A percentile compares a stretch with the other conserved stretches of the same genome.
phyloP scores from a whole-genome alignment of 768 basidiomycete genomes.

The Phlebiopsis flavidoalba region DNA sequence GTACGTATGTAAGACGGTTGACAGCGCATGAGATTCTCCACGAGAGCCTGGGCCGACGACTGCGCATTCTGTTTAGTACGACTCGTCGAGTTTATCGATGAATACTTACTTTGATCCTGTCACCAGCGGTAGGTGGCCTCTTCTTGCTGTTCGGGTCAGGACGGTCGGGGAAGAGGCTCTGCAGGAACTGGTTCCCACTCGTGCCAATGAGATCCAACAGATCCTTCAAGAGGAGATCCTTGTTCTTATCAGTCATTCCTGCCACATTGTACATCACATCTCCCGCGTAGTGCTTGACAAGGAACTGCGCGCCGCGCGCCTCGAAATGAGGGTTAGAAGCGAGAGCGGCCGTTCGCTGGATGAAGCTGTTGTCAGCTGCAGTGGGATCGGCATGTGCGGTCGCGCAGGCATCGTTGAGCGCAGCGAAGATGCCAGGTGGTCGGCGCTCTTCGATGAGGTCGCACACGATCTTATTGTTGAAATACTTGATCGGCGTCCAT shows the following conservation, averaged over 20 bases:
- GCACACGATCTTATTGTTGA: slow-evolving; percentile 97
- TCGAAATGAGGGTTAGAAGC: slow-evolving; percentile 92
- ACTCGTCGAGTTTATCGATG: neutral
- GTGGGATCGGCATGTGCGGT: slow-evolving; percentile 96
- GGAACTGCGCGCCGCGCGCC: slow-evolving; percentile 87
- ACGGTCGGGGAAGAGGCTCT: slow-evolving; percentile 86
- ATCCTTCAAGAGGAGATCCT: slow-evolving; percentile 94
- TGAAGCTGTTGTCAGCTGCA: slow-evolving; percentile 95
- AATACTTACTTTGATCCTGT: slow-evolving; percentile 82
- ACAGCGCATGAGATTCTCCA: slow-evolving; percentile 96
- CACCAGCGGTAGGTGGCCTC: slow-evolving; percentile 94
- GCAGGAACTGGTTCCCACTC: slow-evolving; percentile 82
- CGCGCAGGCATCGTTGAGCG: slow-evolving; percentile 97
- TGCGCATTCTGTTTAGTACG: slow-evolving; percentile 21
- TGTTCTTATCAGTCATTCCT: slow-evolving; percentile 99
- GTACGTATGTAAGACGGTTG: slow-evolving; percentile 98
- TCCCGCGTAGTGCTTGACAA: slow-evolving; percentile 96
- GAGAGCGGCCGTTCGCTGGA: slow-evolving; percentile 81
- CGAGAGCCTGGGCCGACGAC: slow-evolving; percentile 92
- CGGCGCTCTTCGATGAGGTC: slow-evolving; percentile 95
- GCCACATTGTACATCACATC: slow-evolving; percentile 97
- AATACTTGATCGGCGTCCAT: slow-evolving; percentile 99
- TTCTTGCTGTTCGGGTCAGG: slow-evolving; percentile 98
- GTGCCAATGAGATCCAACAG: slow-evolving; percentile 81
- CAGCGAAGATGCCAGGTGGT: slow-evolving; percentile 96